Base-by-base conservation (phyloP, 805 yeast species). In the Metschnikowia dekortorum region DNA sequence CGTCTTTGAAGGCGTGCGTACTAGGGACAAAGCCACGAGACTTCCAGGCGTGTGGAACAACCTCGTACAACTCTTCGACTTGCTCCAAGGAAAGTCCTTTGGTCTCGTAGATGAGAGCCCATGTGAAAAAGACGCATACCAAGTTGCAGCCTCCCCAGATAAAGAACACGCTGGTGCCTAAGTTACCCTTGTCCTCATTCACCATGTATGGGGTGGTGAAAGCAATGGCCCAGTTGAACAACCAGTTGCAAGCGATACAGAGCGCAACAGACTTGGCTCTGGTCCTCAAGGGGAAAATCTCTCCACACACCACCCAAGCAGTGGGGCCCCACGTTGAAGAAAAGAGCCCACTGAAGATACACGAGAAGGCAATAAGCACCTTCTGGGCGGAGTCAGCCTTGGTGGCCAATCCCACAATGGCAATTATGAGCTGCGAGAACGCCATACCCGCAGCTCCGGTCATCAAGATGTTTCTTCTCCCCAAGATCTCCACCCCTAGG, bases 371-470 rank as follows among this genome's bases (percentile, higher is more conserved):
- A 52, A 70, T 66, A 52, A 70, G 66, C 51, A 60, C 66, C 55
- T 65, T 63, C 49, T 66, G 66, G 38, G 71, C 69, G 36, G 71
- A 56, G 39, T 64, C 52, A 18, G 75, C 70, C 13, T 49, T 47
- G 46, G 74, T 64, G 44, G 76, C 73, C 46, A 74, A 68, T 50
- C 75, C 75, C 36, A 69, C 69, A 53, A 68, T 63, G 36, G 75
- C 80, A 48, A 76, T 76, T 50, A 77, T 63, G 56, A 74, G 69
- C 64, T 75, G 84, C 58, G 83, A 82, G 35, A 73, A 63, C 57
- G 79, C 70, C 87, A 84, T 84, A 53, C 82, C 80, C 33, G 75
- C 67, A 33, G 88, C 82, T 54, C 91, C 92, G 52, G 67, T 65
- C 52, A 85, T 63, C 68, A 85, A 70, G 41, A 82, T 66, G 46